Evolutionary conservation across 2,329 filamentous ascomycete species (phyloP).

Genomic region (Beauveria brongniartii): DNA sequence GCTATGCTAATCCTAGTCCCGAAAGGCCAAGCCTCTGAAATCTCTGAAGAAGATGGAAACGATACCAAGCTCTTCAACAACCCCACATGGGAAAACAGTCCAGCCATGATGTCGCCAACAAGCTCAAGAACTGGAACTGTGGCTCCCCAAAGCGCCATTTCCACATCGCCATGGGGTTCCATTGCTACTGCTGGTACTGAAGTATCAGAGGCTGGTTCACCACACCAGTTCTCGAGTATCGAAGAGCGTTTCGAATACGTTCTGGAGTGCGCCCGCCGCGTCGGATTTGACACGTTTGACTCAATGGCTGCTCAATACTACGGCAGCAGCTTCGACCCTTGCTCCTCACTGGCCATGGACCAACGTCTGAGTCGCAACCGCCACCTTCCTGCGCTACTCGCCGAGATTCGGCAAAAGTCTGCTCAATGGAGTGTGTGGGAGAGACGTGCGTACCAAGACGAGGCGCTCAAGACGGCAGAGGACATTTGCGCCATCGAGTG

Average conservation of each 20-base stretch:
- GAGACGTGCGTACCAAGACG: conserved; percentile 20
- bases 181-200: conserved; percentile 10
- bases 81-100: conserved; percentile 10
- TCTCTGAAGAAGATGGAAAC: conserved; percentile 10
- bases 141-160: neutral
- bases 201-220: conserved; percentile 1
- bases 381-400: conserved; percentile 11
- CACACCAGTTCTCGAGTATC: conserved; percentile 6
- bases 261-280: conserved; percentile 11
- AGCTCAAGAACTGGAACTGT: conserved; percentile 12
- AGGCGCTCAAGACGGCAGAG: conserved; percentile 20
- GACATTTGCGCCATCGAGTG: conserved; percentile 11
- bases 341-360: conserved; percentile 13
- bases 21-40: conserved; percentile 4
- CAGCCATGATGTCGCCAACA: conserved; percentile 10
- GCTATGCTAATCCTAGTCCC: neutral
- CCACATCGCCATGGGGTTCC: conserved; percentile 8
- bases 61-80: conserved; percentile 6
- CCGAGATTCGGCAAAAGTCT: conserved; percentile 10
- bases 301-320: conserved; percentile 14
- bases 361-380: conserved; percentile 15
- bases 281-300: conserved; percentile 14
- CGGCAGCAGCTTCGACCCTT: conserved; percentile 12
- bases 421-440: conserved; percentile 19
- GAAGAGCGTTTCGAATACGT: conserved; percentile 14